These are phyloP conservation scores for Obelidium mucronatum DNA, from an alignment of 192 early-diverging fungal species.

Conservation along the genomic window DNA sequence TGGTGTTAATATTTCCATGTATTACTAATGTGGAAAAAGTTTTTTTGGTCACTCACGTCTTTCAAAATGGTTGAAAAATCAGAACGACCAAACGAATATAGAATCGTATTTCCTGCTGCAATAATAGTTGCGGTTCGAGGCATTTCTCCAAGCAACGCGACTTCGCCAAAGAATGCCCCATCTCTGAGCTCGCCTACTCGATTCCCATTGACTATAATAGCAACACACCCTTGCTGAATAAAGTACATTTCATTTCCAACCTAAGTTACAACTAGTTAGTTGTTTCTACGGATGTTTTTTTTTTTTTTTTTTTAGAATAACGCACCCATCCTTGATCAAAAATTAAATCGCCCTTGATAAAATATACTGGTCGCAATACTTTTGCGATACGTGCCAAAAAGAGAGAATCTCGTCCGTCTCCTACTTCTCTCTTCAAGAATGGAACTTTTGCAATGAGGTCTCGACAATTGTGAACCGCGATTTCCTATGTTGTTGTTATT, in stretches of 20 bases:
- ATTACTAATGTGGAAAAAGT: not conserved
- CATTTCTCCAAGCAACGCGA: slow-evolving; percentile 53
- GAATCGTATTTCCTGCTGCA: slow-evolving; percentile 34
- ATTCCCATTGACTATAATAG: slow-evolving; percentile 50
- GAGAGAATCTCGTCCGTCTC: slow-evolving; percentile 51
- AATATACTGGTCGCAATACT: slow-evolving; percentile 48
- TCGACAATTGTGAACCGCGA: slow-evolving; percentile 56
- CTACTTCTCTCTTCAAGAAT: slow-evolving; percentile 50
- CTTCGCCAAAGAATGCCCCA: slow-evolving; percentile 56
- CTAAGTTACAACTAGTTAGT: slow-evolving; percentile 13
- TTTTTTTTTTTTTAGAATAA: too few species aligned
- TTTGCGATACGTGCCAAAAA: slow-evolving; percentile 54
- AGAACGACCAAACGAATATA: slow-evolving; percentile 45
- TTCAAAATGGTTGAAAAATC: slow-evolving; percentile 46
- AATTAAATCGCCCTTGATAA: slow-evolving; percentile 53
- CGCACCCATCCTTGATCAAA: slow-evolving; percentile 55
- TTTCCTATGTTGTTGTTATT: slow-evolving; percentile 45
- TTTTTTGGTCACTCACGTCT: slow-evolving; percentile 23
- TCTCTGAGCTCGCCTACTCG: slow-evolving; percentile 42
- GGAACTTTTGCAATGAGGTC: slow-evolving; percentile 56
- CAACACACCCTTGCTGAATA: slow-evolving; percentile 53
- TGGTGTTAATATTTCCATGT: not conserved
- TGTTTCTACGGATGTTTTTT: not conserved
- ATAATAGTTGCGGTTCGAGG: slow-evolving; percentile 54
- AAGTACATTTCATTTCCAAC: slow-evolving; percentile 64